Conservation (phyloP, 1,284 basidiomycete genomes). For the Coriolopsis trogii region DNA sequence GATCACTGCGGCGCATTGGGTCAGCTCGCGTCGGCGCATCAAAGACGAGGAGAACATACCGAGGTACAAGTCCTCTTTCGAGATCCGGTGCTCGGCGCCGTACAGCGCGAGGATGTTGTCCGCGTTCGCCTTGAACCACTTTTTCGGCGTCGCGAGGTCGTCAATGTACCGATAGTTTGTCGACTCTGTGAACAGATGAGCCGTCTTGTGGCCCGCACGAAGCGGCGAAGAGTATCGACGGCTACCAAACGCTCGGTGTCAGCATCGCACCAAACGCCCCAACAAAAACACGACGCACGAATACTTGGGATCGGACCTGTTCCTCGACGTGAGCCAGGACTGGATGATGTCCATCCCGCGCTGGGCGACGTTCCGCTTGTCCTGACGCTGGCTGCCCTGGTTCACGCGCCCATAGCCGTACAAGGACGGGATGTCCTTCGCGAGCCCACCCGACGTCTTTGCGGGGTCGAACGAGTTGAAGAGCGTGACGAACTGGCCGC, state of each 20-base stretch:
- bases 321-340: constrained; percentile 50
- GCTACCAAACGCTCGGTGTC: constrained; percentile 14
- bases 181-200: constrained; percentile 67
- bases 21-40: not conserved
- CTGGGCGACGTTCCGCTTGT: constrained; percentile 56
- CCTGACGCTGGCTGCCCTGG: constrained; percentile 47
- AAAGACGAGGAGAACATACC: constrained; percentile 46
- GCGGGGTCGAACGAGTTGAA: constrained; percentile 65
- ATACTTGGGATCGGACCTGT: constrained; percentile 32
- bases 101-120: constrained; percentile 62
- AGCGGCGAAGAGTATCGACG: constrained; percentile 64
- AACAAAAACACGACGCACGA: constrained; percentile 35
- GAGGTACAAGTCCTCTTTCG: constrained; percentile 71
- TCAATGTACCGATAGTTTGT: constrained; percentile 71
- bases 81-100: constrained; percentile 54
- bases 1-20: constrained; percentile 51
- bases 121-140: constrained; percentile 74
- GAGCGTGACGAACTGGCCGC: constrained; percentile 63
- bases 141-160: constrained; percentile 59
- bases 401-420: constrained; percentile 57
- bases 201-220: constrained; percentile 63
- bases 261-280: not conserved
- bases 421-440: constrained; percentile 48
- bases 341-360: constrained; percentile 59
- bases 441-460: constrained; percentile 37